These are phyloP conservation scores for Bipolaris oryzae DNA, from an alignment of 2,329 filamentous ascomycete species.

Conservation along the genomic window DNA sequence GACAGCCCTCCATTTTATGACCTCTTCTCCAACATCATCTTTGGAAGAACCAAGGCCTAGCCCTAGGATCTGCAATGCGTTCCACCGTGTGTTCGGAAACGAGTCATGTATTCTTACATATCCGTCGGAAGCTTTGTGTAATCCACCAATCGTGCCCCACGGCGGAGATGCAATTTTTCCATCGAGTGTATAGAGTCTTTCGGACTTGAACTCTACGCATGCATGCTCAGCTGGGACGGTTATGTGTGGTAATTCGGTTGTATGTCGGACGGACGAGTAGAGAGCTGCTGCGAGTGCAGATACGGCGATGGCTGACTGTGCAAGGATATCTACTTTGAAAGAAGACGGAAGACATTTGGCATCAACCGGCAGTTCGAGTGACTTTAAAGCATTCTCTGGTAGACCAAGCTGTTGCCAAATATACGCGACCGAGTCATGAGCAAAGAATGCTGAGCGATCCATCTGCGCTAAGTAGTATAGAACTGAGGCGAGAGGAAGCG, in stretches of 20 bases:
- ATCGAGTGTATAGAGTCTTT: constrained; percentile 56
- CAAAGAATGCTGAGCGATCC: constrained; percentile 31
- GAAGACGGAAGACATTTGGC: constrained; percentile 55
- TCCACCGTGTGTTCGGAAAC: constrained; percentile 59
- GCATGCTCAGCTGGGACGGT: constrained; percentile 56
- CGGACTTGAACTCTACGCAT: constrained; percentile 60
- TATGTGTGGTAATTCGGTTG: constrained; percentile 44
- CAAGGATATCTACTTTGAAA: constrained; percentile 61
- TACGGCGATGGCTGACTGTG: constrained; percentile 59
- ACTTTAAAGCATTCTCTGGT: constrained; percentile 28
- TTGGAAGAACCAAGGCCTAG: constrained; percentile 44
- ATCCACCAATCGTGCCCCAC: constrained; percentile 57
- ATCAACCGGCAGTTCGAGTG: constrained; percentile 28
- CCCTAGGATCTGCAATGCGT: constrained; percentile 54
- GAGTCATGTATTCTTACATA: constrained; percentile 62
- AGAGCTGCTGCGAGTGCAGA: constrained; percentile 59
- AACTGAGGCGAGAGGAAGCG: too few relatives aligned
- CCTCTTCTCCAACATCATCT: constrained; percentile 49
- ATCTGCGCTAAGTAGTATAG: constrained; percentile 11
- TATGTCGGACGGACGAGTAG: constrained; percentile 49
- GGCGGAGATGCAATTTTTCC: constrained; percentile 41
- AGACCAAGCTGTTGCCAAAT: constrained; percentile 39
- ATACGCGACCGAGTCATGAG: constrained; percentile 34
- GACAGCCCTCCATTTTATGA: constrained; percentile 50
- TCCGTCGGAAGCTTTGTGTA: constrained; percentile 59